Percentiles rank a stretch among this genome's conserved stretches.
These are phyloP conservation scores for Penicillium sp. DNA, from an alignment of 2,329 filamentous ascomycete species.

Conservation along the genomic window DNA sequence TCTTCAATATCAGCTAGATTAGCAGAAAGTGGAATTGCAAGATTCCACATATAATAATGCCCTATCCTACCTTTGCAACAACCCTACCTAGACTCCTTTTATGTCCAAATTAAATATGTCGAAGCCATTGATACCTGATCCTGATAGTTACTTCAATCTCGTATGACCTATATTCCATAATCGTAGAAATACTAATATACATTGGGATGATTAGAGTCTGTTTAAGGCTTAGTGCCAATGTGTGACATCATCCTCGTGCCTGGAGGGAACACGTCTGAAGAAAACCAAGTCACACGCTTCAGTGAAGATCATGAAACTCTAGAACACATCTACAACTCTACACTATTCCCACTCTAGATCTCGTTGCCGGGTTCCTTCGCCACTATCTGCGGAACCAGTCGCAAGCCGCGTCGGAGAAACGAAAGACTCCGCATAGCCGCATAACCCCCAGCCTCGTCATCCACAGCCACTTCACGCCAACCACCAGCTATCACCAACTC, in stretches of 20 bases:
- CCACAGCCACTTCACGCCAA: conserved; percentile 1
- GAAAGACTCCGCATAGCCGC: conserved; percentile 20
- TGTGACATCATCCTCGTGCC: conserved; percentile 25
- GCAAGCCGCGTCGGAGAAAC: conserved; percentile 26
- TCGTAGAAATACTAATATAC: not conserved
- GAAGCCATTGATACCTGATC: not conserved
- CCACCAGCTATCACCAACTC: conserved; percentile 2
- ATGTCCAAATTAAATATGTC: too few species aligned
- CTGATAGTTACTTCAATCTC: not conserved
- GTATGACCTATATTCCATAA: not conserved
- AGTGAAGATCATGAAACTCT: not conserved
- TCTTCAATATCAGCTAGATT: not conserved
- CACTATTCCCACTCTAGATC: not conserved
- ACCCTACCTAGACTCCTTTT: too few species aligned
- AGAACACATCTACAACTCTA: not conserved
- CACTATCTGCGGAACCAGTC: conserved; percentile 6
- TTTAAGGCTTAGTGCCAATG: not conserved
- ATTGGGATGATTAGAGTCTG: not conserved
- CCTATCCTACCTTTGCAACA: not conserved
- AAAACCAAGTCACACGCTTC: not conserved
- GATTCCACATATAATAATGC: not conserved
- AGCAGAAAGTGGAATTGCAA: not conserved
- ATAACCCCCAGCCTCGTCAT: conserved; percentile 14
- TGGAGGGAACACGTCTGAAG: not conserved
- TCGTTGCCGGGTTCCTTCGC: not conserved